Conservation (phyloP, 2,329 filamentous ascomycete species). For the Scortechinia acanthostroma region DNA sequence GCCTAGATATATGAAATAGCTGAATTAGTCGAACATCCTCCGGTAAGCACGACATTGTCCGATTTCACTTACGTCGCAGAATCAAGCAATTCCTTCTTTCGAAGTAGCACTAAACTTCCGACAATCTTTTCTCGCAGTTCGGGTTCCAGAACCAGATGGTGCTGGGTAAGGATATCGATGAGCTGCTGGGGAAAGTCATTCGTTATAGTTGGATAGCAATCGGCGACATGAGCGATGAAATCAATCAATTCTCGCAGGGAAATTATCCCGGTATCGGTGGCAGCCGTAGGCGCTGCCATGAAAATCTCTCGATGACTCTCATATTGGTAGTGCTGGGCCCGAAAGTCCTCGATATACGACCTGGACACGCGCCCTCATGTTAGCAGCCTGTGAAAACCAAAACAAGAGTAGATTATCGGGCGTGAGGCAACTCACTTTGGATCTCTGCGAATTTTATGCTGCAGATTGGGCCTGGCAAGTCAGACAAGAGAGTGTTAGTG, state of each 20-base stretch:
- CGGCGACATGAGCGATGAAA: conserved; percentile 85
- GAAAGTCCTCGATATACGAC: conserved; percentile 84
- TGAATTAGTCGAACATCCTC: too few relatives aligned
- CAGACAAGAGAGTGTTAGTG: conserved; percentile 42
- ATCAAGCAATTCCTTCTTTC: conserved; percentile 87
- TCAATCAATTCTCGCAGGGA: conserved; percentile 88
- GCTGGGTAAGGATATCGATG: conserved; percentile 70
- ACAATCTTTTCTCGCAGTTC: conserved; percentile 93
- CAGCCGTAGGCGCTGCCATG: conserved; percentile 71
- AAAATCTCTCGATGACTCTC: conserved; percentile 87
- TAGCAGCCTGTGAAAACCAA: too few relatives aligned
- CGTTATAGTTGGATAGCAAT: conserved; percentile 82
- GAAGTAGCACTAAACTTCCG: conserved; percentile 76
- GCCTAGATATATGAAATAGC: conserved; percentile 25
- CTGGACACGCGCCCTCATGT: too few relatives aligned
- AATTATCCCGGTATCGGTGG: conserved; percentile 71
- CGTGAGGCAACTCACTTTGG: conserved; percentile 28
- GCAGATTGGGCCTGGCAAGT: conserved; percentile 70
- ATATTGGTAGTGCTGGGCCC: conserved; percentile 85
- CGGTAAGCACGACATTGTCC: too few relatives aligned
- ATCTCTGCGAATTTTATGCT: conserved; percentile 85
- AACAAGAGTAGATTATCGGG: not conserved
- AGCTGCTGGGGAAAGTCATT: conserved; percentile 72
- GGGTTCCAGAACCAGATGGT: conserved; percentile 75
- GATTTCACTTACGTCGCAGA: conserved; percentile 43